Base-by-base conservation (phyloP, 2,329 filamentous ascomycete genomes). In the Nemania sp. region DNA sequence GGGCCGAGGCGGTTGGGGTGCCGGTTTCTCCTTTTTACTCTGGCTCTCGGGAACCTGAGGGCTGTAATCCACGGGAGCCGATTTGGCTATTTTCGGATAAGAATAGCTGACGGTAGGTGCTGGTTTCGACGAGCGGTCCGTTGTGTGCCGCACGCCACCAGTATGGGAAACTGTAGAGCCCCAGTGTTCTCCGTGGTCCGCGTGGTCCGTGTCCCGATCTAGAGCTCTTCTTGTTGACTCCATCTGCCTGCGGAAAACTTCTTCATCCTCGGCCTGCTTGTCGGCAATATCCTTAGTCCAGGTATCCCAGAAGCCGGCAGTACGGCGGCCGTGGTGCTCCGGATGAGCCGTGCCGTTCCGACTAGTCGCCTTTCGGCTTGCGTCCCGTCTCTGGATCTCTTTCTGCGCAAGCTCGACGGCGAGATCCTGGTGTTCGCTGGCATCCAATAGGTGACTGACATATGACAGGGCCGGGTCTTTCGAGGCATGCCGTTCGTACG, bases 331-430 rank as follows among this genome's bases (percentile, higher is more conserved):
- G 52, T 79, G 77, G 57, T 86, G 81, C 55, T 84, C 80, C 49
- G 82, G 79, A 43, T 79, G 77, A 0, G 79, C 75, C 2, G 84
- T 75, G 0, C 80, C 83, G 22, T 82, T 78, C 60, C 83, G 79
- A 26, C 80, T 78, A 22, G 79, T 82, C 9, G 78, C 80, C 59
- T 75, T 80, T 56, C 83, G 77, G 36, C 77, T 79, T 12, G 81
- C 83, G 63, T 89, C 86, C 60, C 90, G 79, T 36, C 88, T 79
- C 51, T 75, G 77, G 52, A 91, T 80, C 70, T 95, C 90, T 50
- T 82, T 81, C 58, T 86, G 84, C 0, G 90, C 90, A 24, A 95
- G 71, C 60, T 87, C 82, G 6, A 95, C 85, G 0, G 91, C 91
- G 40, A 95, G 73, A 9, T 92, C 86, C 58, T 85, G 81, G 58